Evolutionary conservation across 108 stramenopile species (phyloP).

Genomic region (Nannochloropsis oceanica): DNA sequence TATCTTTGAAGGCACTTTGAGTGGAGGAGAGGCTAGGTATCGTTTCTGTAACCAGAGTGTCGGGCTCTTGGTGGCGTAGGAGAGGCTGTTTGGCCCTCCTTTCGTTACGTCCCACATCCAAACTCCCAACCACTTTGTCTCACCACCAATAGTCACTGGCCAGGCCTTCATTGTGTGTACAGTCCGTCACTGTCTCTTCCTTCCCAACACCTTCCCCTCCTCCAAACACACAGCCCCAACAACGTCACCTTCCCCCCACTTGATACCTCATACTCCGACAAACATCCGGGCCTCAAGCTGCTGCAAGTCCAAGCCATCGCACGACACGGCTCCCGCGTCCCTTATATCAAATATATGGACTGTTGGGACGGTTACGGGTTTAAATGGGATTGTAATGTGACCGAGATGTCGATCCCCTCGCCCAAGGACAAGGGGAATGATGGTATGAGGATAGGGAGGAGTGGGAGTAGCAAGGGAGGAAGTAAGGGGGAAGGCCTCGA

Average conservation of each 20-base stretch:
- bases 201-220: no score
- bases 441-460: not conserved
- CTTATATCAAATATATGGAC: not conserved
- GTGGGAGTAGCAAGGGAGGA: not conserved
- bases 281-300: not conserved
- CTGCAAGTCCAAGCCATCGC: constrained; percentile 9
- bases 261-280: not conserved
- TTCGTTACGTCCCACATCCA: no score
- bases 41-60: no score
- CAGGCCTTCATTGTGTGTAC: no score
- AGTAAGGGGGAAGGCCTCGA: no score
- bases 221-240: not conserved
- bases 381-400: constrained; percentile 17
- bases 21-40: no score
- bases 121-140: no score
- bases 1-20: no score
- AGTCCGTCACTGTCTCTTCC: no score
- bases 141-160: no score
- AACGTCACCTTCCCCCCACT: not conserved
- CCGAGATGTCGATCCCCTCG: not conserved
- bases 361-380: constrained; percentile 14
- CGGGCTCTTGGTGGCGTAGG: no score
- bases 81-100: no score
- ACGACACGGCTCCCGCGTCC: constrained; percentile 7
- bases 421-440: not conserved